Base-by-base conservation (phyloP, 495 filamentous ascomycete species). In the Paragyromitra xinjiangensis region DNA sequence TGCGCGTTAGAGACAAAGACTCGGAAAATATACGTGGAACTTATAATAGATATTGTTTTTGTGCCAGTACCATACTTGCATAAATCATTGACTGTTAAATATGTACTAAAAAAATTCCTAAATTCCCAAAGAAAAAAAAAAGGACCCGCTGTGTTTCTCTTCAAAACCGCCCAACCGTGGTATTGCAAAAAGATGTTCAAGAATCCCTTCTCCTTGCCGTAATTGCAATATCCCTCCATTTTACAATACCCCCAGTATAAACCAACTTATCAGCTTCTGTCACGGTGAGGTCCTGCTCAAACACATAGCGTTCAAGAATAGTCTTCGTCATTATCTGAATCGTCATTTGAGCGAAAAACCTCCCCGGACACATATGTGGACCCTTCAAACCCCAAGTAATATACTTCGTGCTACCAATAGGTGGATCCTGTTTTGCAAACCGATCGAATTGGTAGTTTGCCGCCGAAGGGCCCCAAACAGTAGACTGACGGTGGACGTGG, bases 291-390 rank as follows among this genome's bases (percentile, higher is more conserved):
- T 39, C 58, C 29, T 62, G 26, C 58, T 62, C 29, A n/a, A 62
- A 39, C 26, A 19, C 26, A 39, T 39, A 39, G 5, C 58, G 26
- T 6, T 39, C 58, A 6, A 62, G 29, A 4, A 62, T 62, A 19
- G 58, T 11, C 26, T 62, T 62, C 7, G 58, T n/a, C 58, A 62
- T 62, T 22, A 39, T 37, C n/a, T 62, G 58, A 11, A 62, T 62
- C 58, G 26, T 39, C 58, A 39, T 62, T 16, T 62, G 58, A 24
- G 58, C 29, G 58, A 39, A 62, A n/a, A 12, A 62, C 16, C 58
- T 37, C n/a, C 58, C 58, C n/a, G 58, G 58, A 29, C 29, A 53
- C 50, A 53, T 19, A 19, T 53, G 50, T 19, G 50, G 50, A 8
- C 50, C 58, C 14, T 62, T 39, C 6, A 62, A 62, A 16, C 58